Evolutionary conservation across 208 protist species (phyloP).

Genomic region (Angomonas deanei): DNA sequence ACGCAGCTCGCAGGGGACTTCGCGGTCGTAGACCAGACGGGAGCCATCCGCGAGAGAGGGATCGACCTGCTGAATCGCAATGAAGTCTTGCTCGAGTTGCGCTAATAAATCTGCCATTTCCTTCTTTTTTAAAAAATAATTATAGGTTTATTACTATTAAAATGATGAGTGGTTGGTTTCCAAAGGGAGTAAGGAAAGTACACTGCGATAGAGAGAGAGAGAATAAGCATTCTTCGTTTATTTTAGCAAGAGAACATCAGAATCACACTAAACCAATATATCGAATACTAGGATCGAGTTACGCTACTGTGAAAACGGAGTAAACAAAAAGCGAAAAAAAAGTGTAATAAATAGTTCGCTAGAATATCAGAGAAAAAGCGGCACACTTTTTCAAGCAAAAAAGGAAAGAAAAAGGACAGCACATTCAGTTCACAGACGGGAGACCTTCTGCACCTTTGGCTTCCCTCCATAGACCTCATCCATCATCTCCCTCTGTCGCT

Average conservation of each 20-base stretch:
- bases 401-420: background rate
- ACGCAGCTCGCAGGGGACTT: slow-evolving; percentile 89
- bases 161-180: too few species aligned
- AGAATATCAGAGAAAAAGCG: too few species aligned
- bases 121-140: slow-evolving; percentile 5
- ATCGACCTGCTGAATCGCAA: slow-evolving; percentile 88
- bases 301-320: too few species aligned
- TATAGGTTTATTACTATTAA: slow-evolving; percentile 2
- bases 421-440: slow-evolving; percentile 28
- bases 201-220: too few species aligned
- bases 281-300: too few species aligned
- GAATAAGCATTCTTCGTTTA: too few species aligned
- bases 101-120: slow-evolving; percentile 61
- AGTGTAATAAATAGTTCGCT: too few species aligned
- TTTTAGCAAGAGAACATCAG: too few species aligned
- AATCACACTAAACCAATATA: too few species aligned
- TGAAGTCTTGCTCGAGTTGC: slow-evolving; percentile 89
- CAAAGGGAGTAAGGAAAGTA: slow-evolving; percentile 2
- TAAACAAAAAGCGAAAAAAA: too few species aligned
- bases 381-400: slow-evolving; percentile 1
- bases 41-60: slow-evolving; percentile 87
- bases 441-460: slow-evolving; percentile 38
- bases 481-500: slow-evolving; percentile 75
- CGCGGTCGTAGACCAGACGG: slow-evolving; percentile 86
- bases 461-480: slow-evolving; percentile 80